Evolutionary conservation across 2,329 filamentous ascomycete genomes (phyloP).

Genomic region (Colletotrichum euphorbiae): DNA sequence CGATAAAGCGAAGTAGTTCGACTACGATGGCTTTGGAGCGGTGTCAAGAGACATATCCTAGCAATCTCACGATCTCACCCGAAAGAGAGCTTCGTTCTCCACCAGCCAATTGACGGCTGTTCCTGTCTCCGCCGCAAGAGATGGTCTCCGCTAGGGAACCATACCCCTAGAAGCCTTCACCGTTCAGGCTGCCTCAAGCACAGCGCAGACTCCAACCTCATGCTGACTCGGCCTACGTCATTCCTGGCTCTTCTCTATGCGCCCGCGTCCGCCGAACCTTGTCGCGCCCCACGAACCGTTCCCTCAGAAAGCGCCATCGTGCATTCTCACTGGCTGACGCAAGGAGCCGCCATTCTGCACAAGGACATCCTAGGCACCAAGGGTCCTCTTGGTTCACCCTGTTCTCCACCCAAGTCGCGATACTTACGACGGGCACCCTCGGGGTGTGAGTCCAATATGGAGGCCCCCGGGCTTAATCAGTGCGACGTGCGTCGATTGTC

Average conservation of each 20-base stretch:
- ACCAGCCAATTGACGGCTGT: conserved; percentile 5
- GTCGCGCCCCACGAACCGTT: conserved; percentile 30
- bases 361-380: conserved; percentile 30
- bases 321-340: background rate
- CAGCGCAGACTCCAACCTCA: background rate
- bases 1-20: background rate
- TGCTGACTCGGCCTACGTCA: conserved; percentile 35
- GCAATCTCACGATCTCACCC: conserved; percentile 14
- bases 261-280: conserved; percentile 5
- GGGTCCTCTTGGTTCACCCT: conserved; percentile 26
- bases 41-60: conserved; percentile 9
- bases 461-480: conserved; percentile 11
- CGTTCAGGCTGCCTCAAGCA: too few species aligned
- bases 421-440: conserved; percentile 12
- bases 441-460: conserved; percentile 9
- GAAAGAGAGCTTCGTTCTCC: background rate
- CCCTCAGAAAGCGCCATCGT: background rate
- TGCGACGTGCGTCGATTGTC: conserved; percentile 9
- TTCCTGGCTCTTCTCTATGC: conserved; percentile 12
- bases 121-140: conserved; percentile 18
- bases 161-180: conserved; percentile 11
- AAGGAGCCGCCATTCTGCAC: background rate
- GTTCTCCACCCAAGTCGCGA: conserved; percentile 2
- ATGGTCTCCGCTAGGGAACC: conserved; percentile 17
- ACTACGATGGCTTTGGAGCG: conserved; percentile 9